A percentile compares a stretch with the other conserved stretches of the same genome.
These are phyloP conservation scores for Xenoacremonium recifei DNA, from an alignment of 2,329 filamentous ascomycete genomes.

Conservation along the genomic window DNA sequence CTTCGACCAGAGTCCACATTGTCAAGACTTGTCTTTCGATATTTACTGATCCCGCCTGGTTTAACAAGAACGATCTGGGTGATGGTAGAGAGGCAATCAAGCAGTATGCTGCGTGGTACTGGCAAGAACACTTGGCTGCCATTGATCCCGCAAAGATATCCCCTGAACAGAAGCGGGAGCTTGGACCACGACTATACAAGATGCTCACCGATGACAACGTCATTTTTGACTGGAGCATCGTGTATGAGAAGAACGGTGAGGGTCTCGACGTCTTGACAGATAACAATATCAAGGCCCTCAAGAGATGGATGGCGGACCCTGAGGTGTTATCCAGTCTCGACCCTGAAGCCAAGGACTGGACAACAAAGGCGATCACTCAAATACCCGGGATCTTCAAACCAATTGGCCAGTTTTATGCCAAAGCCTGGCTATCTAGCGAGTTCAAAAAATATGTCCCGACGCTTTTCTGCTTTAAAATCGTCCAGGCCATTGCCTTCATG, in stretches of 20 bases:
- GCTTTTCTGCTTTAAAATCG: conserved; percentile 42
- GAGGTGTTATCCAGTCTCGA: conserved; percentile 30
- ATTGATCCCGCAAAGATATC: conserved; percentile 30
- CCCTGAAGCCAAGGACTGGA: conserved; percentile 31
- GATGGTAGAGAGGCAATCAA: conserved; percentile 29
- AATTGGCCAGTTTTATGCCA: conserved; percentile 38
- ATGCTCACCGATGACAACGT: conserved; percentile 38
- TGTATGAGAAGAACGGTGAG: conserved; percentile 40
- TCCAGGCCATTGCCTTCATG: conserved; percentile 40
- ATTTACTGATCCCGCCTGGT: conserved; percentile 34
- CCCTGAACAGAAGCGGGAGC: conserved; percentile 28
- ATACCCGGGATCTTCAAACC: conserved; percentile 33
- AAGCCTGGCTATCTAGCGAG: conserved; percentile 35
- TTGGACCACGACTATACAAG: conserved; percentile 32
- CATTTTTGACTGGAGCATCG: conserved; percentile 39
- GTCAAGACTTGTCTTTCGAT: conserved; percentile 38
- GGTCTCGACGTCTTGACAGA: conserved; percentile 42
- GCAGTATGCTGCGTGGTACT: conserved; percentile 44
- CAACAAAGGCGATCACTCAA: conserved; percentile 19
- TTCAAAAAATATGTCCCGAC: conserved; percentile 38
- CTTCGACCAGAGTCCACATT: conserved; percentile 34
- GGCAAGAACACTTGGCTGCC: conserved; percentile 40
- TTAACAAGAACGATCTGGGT: conserved; percentile 25
- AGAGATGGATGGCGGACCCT: conserved; percentile 34
- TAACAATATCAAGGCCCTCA: conserved; percentile 34